Percentiles rank a stretch among this genome's conserved stretches.
Conservation (phyloP, 2,329 filamentous ascomycete species). For the Cytospora mali region DNA sequence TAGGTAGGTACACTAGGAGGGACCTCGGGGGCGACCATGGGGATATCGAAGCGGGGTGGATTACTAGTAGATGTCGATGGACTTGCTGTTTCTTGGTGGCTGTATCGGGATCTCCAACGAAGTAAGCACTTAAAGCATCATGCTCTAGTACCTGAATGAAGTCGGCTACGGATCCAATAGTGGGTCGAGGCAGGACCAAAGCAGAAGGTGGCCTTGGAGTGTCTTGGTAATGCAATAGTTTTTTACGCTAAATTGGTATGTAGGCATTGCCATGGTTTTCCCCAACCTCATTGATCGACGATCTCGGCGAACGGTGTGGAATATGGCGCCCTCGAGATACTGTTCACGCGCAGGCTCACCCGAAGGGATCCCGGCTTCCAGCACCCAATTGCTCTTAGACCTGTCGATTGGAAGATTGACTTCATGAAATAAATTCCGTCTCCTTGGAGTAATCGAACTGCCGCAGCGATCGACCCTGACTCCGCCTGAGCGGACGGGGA, state of each 20-base stretch:
- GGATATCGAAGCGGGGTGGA: background rate
- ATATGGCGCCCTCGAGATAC: conserved; percentile 73
- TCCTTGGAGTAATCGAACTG: conserved; percentile 85
- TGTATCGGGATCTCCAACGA: background rate
- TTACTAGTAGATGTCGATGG: background rate
- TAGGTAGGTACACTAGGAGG: too few species aligned
- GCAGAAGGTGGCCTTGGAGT: conserved; percentile 5
- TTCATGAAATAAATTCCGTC: conserved; percentile 74
- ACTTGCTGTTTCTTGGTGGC: background rate
- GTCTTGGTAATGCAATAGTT: background rate
- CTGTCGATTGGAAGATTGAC: conserved; percentile 93
- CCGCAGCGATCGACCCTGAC: conserved; percentile 76
- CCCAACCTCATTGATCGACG: conserved; percentile 88
- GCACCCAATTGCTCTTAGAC: conserved; percentile 76
- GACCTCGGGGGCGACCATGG: background rate
- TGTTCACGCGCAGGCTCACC: conserved; percentile 67
- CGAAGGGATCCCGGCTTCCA: conserved; percentile 68
- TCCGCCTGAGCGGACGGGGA: conserved; percentile 63
- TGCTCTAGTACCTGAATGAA: background rate
- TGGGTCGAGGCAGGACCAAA: too few species aligned
- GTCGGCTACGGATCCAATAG: background rate
- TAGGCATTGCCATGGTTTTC: conserved; percentile 82
- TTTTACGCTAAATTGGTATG: conserved; percentile 45
- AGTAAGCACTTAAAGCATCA: background rate
- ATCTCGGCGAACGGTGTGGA: conserved; percentile 86